Percentiles rank a stretch among this genome's conserved stretches.
phyloP scores from a whole-genome alignment of 2,329 filamentous ascomycete species.

The Ramularia endophylla region DNA sequence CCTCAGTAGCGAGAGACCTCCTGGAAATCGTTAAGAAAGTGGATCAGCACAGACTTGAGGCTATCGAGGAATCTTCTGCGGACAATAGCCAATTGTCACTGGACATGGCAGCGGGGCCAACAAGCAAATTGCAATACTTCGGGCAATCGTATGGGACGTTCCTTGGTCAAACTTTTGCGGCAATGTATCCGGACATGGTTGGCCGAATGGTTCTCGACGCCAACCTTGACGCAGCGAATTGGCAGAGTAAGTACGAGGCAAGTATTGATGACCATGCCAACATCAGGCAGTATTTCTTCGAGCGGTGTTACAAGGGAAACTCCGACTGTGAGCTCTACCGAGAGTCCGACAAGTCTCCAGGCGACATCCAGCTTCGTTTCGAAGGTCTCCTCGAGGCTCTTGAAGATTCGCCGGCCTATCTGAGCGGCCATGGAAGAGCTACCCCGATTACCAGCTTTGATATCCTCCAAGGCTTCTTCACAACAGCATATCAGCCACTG shows the following conservation, averaged over 20 bases:
- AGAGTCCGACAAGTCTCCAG: conserved; percentile 9
- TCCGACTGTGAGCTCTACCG: conserved; percentile 13
- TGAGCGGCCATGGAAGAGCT: conserved; percentile 14
- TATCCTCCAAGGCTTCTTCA: conserved; percentile 16
- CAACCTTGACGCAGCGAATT: conserved; percentile 32
- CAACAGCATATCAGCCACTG: conserved; percentile 15
- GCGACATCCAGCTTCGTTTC: conserved; percentile 13
- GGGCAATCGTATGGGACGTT: conserved; percentile 45
- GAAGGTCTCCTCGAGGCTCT: conserved; percentile 11
- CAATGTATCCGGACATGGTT: conserved; percentile 36
- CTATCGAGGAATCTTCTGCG: no score
- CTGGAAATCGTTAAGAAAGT: conserved; percentile 34
- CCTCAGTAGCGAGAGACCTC: conserved; percentile 46
- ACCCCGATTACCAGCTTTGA: conserved; percentile 14
- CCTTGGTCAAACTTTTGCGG: conserved; percentile 37
- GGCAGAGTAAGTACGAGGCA: conserved; percentile 15
- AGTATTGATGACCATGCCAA: conserved; percentile 14
- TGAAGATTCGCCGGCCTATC: conserved; percentile 10
- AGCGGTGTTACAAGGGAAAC: conserved; percentile 1
- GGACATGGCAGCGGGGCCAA: no score
- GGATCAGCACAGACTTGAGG: neutral
- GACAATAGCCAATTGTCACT: no score
- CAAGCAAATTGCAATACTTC: conserved; percentile 28
- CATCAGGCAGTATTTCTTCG: conserved; percentile 8
- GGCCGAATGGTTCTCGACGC: conserved; percentile 39